A percentile compares a stretch with the other conserved stretches of the same genome.
phyloP scores from a whole-genome alignment of 2,329 filamentous ascomycete genomes.

The Aciculosporium take region DNA sequence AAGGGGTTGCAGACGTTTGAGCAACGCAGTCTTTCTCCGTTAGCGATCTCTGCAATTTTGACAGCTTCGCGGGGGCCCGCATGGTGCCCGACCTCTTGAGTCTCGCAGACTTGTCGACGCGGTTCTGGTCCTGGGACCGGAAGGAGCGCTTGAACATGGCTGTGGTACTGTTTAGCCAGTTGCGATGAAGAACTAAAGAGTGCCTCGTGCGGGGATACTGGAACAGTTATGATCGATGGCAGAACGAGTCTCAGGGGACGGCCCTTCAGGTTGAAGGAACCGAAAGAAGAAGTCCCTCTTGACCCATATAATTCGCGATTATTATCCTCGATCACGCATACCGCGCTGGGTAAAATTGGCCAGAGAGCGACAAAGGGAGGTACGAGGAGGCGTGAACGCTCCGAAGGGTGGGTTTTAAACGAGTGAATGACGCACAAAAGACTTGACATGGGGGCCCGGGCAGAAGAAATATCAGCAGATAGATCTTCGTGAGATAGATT shows the following conservation, averaged over 20 bases:
- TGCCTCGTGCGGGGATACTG: conserved; percentile 1
- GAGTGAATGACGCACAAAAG: conserved; percentile 26
- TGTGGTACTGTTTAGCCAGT: conserved; percentile 15
- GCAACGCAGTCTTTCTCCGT: conserved; percentile 35
- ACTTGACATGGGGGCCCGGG: conserved; percentile 41
- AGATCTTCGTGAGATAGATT: conserved; percentile 33
- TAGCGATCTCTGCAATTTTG: conserved; percentile 76
- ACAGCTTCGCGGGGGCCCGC: conserved; percentile 64
- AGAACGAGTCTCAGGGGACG: too few relatives aligned
- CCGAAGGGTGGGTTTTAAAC: conserved; percentile 17
- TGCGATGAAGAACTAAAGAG: conserved; percentile 11
- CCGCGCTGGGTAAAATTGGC: conserved; percentile 7
- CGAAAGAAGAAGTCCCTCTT: too few relatives aligned
- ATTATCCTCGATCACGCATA: not conserved
- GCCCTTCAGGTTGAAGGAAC: too few relatives aligned
- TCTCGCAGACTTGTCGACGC: conserved; percentile 78
- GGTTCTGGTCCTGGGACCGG: conserved; percentile 54
- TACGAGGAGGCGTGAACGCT: conserved; percentile 20
- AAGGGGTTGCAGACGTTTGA: conserved; percentile 23
- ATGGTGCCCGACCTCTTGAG: conserved; percentile 46
- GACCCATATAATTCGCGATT: conserved; percentile 6
- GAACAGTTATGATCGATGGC: conserved; percentile 1
- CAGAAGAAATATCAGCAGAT: conserved; percentile 36
- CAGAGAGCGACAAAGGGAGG: conserved; percentile 43
- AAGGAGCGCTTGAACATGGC: conserved; percentile 90